Evolutionary conservation across 2,329 filamentous ascomycete genomes (phyloP), one percentile per base, ranked within the genome.

Genomic region (Lanzia echinophila): DNA sequence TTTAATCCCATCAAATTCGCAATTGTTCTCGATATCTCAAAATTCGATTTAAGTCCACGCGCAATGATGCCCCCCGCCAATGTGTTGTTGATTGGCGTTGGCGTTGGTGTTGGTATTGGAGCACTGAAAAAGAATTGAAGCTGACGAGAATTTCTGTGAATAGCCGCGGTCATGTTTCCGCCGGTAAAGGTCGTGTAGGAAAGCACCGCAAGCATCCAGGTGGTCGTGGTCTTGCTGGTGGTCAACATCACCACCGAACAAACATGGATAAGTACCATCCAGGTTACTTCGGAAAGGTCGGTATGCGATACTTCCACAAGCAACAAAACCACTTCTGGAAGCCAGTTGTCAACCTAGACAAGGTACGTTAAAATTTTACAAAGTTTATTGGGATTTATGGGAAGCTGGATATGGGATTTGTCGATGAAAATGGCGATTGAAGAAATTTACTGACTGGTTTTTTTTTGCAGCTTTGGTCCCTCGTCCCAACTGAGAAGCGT

Each of bases 221-320:
- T 84, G 83, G 83, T 82, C 80, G 88, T 88, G 83, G 83, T 86
- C 80, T 87, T 79, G 94, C 94, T 75, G 92, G 94, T 95, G 92
- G 91, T 84, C 90, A 96, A 81, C 94, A 99, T 82, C 94, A 99
- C 81, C 90, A 95, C 85, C 79, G 89, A 67, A 95, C 89, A 72
- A 95, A 95, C 80, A 79, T 90, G 70, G 86, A 89, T 75, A 86
- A 92, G 79, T 90, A 92, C 86, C 89, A 95, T 73, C 90, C 92
- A 62, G 94, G 94, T 90, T 97, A 97, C 88, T 97, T 96, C 78
- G 90, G 90, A 79, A 96, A 96, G 81, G 88, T 92, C 68, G 87
- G 88, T 79, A 92, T 92, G 88, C 82, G 88, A 72, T 86, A 92
- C 80, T 96, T 96, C 88, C 92, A 97, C 84, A 91, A 94, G 79